Conservation (phyloP, 164 flowering plant genomes). For the Protea cynaroides region DNA sequence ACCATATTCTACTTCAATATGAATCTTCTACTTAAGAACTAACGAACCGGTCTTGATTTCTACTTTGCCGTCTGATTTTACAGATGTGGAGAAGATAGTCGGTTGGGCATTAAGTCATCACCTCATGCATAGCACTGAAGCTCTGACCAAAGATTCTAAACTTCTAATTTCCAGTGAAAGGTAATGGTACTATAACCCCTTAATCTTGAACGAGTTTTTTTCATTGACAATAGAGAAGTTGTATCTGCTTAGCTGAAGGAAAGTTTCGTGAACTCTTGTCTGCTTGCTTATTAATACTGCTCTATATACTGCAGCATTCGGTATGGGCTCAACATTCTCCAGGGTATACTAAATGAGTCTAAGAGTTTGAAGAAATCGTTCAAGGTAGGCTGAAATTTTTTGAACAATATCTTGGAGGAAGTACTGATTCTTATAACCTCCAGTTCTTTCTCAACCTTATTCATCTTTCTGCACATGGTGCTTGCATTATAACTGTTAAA, state of each 20-base stretch:
- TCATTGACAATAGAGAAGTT: background rate
- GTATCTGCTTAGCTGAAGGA: background rate
- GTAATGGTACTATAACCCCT: slow-evolving; percentile 21
- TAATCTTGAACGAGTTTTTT: background rate
- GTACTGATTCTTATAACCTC: no score
- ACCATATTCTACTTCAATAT: slow-evolving; percentile 8
- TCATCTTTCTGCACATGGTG: no score
- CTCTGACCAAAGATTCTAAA: slow-evolving; percentile 45
- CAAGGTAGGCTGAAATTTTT: no score
- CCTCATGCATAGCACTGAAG: slow-evolving; percentile 53
- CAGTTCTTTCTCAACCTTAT: no score
- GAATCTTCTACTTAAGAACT: background rate
- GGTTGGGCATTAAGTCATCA: slow-evolving; percentile 90
- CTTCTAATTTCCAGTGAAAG: slow-evolving; percentile 65
- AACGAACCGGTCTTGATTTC: background rate
- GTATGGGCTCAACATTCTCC: slow-evolving; percentile 66
- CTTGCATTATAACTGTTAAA: no score
- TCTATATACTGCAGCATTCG: slow-evolving; percentile 48
- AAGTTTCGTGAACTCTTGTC: background rate
- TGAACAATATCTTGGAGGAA: no score
- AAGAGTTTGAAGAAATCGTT: slow-evolving; percentile 76
- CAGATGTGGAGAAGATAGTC: slow-evolving; percentile 72
- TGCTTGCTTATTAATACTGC: background rate
- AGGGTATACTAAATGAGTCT: slow-evolving; percentile 59
- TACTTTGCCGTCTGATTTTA: slow-evolving; percentile 8